Conservation (phyloP, 495 filamentous ascomycete species). For the Podospora bellae-mahoneyi region DNA sequence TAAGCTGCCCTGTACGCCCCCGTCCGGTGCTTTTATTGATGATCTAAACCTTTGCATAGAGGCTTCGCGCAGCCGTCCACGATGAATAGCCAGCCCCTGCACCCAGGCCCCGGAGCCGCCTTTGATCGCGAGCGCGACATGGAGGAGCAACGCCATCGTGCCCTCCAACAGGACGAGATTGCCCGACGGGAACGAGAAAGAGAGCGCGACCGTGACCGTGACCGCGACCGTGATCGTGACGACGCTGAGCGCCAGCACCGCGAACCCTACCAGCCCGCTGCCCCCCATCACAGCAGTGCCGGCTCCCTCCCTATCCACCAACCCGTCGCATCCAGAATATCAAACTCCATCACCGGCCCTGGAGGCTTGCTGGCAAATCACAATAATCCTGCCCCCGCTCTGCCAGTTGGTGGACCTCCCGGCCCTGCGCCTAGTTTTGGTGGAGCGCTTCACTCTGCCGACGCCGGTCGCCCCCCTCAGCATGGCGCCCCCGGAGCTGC, state of each 20-base stretch:
- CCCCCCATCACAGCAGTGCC: slow-evolving; percentile 76
- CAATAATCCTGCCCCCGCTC: slow-evolving; percentile 54
- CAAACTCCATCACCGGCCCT: slow-evolving; percentile 79
- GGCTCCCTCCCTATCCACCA: slow-evolving; percentile 86
- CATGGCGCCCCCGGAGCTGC: slow-evolving; percentile 63
- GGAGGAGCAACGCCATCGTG: slow-evolving; percentile 39
- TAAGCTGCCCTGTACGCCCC: background rate
- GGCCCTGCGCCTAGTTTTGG: slow-evolving; percentile 66
- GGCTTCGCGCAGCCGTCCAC: slow-evolving; percentile 23
- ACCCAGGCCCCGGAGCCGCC: slow-evolving; percentile 28
- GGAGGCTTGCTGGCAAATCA: slow-evolving; percentile 79
- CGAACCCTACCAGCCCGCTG: slow-evolving; percentile 55
- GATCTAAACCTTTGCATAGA: slow-evolving; percentile 21
- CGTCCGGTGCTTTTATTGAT: background rate
- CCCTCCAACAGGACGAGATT: slow-evolving; percentile 36
- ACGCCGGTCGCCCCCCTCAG: slow-evolving; percentile 54
- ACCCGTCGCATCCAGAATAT: slow-evolving; percentile 77
- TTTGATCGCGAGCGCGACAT: slow-evolving; percentile 41
- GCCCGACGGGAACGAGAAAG: slow-evolving; percentile 30
- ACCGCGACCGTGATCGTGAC: slow-evolving; percentile 48
- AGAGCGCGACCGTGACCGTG: slow-evolving; percentile 25
- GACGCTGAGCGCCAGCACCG: slow-evolving; percentile 65
- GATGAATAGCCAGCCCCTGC: slow-evolving; percentile 47
- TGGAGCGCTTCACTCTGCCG: slow-evolving; percentile 57
- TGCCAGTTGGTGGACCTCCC: slow-evolving; percentile 60